Conservation (phyloP, 805 yeast genomes). For the Starmerella ratchasimensis region DNA sequence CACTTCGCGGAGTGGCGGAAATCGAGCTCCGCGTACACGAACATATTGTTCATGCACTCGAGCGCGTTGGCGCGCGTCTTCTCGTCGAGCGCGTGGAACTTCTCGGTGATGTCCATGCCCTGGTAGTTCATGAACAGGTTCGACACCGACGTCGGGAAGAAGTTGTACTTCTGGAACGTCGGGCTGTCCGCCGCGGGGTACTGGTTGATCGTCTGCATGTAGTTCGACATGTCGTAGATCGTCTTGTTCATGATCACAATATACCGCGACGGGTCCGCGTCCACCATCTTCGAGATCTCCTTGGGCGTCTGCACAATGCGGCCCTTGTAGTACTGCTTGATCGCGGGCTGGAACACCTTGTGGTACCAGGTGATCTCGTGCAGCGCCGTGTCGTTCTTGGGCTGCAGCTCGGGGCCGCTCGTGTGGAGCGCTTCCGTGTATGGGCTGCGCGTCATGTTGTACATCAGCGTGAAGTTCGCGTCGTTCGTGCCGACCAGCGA, state of each 20-base stretch:
- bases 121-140: slow-evolving; percentile 24
- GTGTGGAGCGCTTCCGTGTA: slow-evolving; percentile 25
- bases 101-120: slow-evolving; percentile 28
- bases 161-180: slow-evolving; percentile 24
- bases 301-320: slow-evolving; percentile 25
- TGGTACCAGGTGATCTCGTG: slow-evolving; percentile 29
- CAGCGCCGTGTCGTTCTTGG: slow-evolving; percentile 24
- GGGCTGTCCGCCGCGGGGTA: slow-evolving; percentile 20
- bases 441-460: slow-evolving; percentile 24
- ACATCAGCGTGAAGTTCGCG: slow-evolving; percentile 20
- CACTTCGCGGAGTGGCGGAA: slow-evolving; percentile 30
- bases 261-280: slow-evolving; percentile 20
- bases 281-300: slow-evolving; percentile 19
- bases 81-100: slow-evolving; percentile 22
- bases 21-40: slow-evolving; percentile 27
- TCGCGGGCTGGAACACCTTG: slow-evolving; percentile 26
- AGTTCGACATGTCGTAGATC: slow-evolving; percentile 30
- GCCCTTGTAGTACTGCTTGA: slow-evolving; percentile 28
- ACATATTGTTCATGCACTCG: slow-evolving; percentile 28
- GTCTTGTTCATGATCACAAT: slow-evolving; percentile 25
- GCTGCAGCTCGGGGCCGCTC: slow-evolving; percentile 24
- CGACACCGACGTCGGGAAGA: slow-evolving; percentile 26
- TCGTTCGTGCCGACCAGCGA: slow-evolving; percentile 28
- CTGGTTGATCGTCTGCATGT: slow-evolving; percentile 24
- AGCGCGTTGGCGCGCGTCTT: slow-evolving; percentile 20